These are phyloP conservation scores for Scedosporium boydii DNA, from an alignment of 2,329 filamentous ascomycete genomes.

Conservation along the genomic window DNA sequence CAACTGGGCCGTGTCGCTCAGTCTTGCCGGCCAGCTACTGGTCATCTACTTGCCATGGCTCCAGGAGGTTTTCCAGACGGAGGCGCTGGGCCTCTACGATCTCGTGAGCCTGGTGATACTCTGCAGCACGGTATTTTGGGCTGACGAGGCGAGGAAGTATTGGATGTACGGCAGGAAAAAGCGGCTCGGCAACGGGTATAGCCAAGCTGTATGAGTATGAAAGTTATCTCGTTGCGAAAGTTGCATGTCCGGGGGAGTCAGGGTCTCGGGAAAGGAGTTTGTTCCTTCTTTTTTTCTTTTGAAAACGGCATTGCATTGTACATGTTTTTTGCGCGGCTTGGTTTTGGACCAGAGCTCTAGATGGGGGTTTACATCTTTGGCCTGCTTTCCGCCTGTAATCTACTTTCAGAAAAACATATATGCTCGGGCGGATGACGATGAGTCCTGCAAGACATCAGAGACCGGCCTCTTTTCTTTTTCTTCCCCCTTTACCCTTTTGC, in stretches of 20 bases:
- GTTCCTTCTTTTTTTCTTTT: not conserved
- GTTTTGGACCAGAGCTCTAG: not conserved
- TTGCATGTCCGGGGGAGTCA: not conserved
- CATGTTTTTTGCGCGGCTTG: not conserved
- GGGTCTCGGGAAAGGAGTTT: not conserved
- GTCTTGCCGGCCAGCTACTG: slow-evolving; percentile 72
- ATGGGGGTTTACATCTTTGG: not conserved
- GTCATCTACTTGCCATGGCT: slow-evolving; percentile 94
- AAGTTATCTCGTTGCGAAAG: not conserved
- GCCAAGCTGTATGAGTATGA: slow-evolving; percentile 17
- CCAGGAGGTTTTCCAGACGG: slow-evolving; percentile 92
- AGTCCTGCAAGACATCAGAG: too few species aligned
- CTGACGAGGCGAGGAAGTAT: slow-evolving; percentile 84
- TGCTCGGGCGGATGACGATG: too few species aligned
- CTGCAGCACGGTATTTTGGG: slow-evolving; percentile 90
- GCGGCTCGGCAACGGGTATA: slow-evolving; percentile 52
- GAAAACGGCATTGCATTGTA: too few species aligned
- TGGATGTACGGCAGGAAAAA: slow-evolving; percentile 47
- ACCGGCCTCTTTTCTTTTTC: not conserved
- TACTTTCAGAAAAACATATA: too few species aligned
- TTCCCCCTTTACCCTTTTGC: not conserved
- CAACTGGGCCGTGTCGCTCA: slow-evolving; percentile 87
- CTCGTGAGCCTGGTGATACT: slow-evolving; percentile 62
- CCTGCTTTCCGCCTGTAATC: too few species aligned
- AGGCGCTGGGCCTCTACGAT: slow-evolving; percentile 68